Base-by-base conservation (phyloP, 2,329 filamentous ascomycete species). In the Herpotrichia juniperi region DNA sequence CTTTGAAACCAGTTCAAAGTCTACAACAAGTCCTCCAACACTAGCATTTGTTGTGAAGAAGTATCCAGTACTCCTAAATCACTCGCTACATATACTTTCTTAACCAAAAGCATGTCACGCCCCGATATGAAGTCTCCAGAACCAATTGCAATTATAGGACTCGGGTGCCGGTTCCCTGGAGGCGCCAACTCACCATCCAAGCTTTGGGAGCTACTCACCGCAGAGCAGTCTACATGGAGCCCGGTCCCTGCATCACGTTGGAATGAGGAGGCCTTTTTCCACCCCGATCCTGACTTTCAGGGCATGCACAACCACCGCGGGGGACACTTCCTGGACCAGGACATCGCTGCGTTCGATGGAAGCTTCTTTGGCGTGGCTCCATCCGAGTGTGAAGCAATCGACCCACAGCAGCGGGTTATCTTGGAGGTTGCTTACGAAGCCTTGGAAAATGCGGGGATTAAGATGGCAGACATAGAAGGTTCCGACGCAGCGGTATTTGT, bases 151-250 rank as follows among this genome's bases (percentile, higher is more conserved):
- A 67, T 77, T 10, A 56, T 77, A 14, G 74, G 75, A 2, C 54
- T 64, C 28, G 68, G 63, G 11, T 75, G 72, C 48, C 63, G 73
- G 12, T 66, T 75, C 24, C 71, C 74, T 4, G 72, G 72, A 17
- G 61, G 43, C 4, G 57, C 67, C 14, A 49, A 19, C 17, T 57
- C 61, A 1, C 71, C 71, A 3, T 66, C 68, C 3, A 61, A 63
- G 1, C 69, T 75, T 8, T 76, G 74, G 74, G 49, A 72, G 7
- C 46, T 76, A 3, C 57, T 68, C 9, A 55, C 54, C 1, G 37
- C 48, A 3, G 67, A 71, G 1, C 58, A 58, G 0, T 59, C 76
- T 9, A 67, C 75, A 0, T 32, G 52, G 1, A 69, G 56, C 42
- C 34, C 61, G 0, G 59, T 73, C 8, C 67, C 72, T 1, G 14